Base-by-base conservation (phyloP, 306 rosid species). In the Pyrus communis region DNA sequence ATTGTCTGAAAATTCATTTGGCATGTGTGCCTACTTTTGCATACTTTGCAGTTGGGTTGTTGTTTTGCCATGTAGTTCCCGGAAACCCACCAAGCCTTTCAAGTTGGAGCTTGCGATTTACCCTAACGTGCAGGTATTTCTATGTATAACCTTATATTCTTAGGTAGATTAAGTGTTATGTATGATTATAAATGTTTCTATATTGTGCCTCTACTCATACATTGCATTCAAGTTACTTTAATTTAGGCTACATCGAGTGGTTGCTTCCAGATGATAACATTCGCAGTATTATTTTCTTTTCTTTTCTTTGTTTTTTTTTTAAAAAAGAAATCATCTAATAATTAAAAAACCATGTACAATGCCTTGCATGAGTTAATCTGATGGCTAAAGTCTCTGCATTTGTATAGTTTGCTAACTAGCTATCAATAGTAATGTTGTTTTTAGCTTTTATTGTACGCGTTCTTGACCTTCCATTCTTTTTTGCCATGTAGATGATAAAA, bases 41-140 rank as follows among this genome's bases (percentile, higher is more conserved):
- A 67, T 81, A 79, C 63, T 76, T 79, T 82, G 87, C 87, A 96
- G 99, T 84, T 96, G 99, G 99, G 97, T 75, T 80, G 98, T 87
- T 69, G 76, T 96, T 80, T 81, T 91, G 84, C 99, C 99, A 51
- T 84, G 83, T 75, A 96, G 98, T 74, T 82, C 90, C 33, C 93
- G 91, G 22, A 86, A 76, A 45, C 87, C 83, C 64, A 73, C 88
- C 21, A 78, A 54, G 84, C 99, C 99, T 82, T 89, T 58, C 88
- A 96, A 93, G 94, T 82, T 96, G 93, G 98, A 96, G 91, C 98
- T 96, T 85, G 99, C 93, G 22, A 78, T 91, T 18, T 96, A 96
- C 85, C 62, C 88, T 73, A 80, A 80, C 80, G 22, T 91, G 79
- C 99, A 96, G 99, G 99, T 93, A 91, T 71, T 65, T 38, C 22